Evolutionary conservation across 257 asterid genomes (phyloP).

Genomic region (Rehmannia glutinosa): DNA sequence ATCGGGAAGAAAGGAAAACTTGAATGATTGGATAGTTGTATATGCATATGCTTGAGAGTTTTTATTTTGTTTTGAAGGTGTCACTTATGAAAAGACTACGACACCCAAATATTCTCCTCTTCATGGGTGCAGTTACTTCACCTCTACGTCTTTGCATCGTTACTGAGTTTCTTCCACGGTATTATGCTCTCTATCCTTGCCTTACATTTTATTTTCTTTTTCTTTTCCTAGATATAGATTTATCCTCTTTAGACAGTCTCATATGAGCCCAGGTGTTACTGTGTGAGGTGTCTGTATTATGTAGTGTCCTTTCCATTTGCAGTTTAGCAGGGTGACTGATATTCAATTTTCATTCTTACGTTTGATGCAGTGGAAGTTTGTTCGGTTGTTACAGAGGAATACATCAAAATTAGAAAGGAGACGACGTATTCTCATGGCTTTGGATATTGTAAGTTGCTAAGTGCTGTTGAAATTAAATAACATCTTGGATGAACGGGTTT

Average conservation of each 20-base stretch:
- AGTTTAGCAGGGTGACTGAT: background rate
- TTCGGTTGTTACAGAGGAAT: slow-evolving; percentile 79
- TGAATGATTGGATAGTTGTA: background rate
- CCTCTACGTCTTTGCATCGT: slow-evolving; percentile 94
- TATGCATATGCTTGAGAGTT: slow-evolving; percentile 16
- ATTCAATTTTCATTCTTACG: slow-evolving; percentile 6
- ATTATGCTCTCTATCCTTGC: slow-evolving; percentile 13
- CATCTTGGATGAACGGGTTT: background rate
- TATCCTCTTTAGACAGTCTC: slow-evolving; percentile 4
- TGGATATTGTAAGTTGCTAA: slow-evolving; percentile 63
- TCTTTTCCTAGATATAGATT: background rate
- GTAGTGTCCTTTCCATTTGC: background rate
- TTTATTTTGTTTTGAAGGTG: slow-evolving; percentile 46
- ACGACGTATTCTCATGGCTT: slow-evolving; percentile 88
- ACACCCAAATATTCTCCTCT: slow-evolving; percentile 97
- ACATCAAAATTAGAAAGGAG: slow-evolving; percentile 72
- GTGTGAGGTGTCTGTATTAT: background rate
- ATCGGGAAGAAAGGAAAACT: background rate
- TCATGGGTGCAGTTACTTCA: slow-evolving; percentile 99
- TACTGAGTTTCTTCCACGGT: slow-evolving; percentile 99
- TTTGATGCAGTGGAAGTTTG: slow-evolving; percentile 79
- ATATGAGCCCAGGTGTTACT: background rate
- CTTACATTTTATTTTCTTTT: background rate
- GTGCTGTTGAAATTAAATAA: slow-evolving; percentile 22
- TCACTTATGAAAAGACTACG: slow-evolving; percentile 93